Percentiles rank a stretch among this genome's conserved stretches.
phyloP scores from a whole-genome alignment of 768 basidiomycete genomes.

The Tephrocybe sp. region DNA sequence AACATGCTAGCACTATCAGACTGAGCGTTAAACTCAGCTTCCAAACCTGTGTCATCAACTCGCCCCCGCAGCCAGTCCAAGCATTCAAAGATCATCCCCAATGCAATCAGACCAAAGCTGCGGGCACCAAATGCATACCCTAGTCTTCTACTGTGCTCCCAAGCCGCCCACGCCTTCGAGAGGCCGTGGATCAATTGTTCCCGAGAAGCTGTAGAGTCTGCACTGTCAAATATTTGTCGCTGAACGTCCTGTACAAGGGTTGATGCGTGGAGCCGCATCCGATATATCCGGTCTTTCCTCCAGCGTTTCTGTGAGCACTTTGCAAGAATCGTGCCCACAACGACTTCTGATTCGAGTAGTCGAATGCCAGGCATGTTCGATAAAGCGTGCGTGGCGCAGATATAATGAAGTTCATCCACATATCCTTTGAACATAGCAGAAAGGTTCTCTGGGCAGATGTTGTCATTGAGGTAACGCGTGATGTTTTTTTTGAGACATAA shows the following conservation, averaged over 20 bases:
- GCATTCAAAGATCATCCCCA: conserved; percentile 59
- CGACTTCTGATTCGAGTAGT: conserved; percentile 72
- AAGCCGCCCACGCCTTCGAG: conserved; percentile 61
- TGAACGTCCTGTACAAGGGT: conserved; percentile 54
- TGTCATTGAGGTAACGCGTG: conserved; percentile 26
- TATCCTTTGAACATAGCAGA: conserved; percentile 51
- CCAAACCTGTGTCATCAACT: neutral
- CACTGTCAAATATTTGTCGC: conserved; percentile 31
- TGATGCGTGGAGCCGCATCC: conserved; percentile 60
- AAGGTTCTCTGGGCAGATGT: conserved; percentile 27
- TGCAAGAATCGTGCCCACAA: conserved; percentile 72
- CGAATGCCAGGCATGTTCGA: conserved; percentile 53
- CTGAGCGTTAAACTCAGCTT: neutral
- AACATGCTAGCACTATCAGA: too few relatives aligned
- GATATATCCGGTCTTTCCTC: conserved; percentile 56
- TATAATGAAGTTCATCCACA: conserved; percentile 66
- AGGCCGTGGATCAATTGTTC: conserved; percentile 40
- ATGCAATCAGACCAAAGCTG: conserved; percentile 69
- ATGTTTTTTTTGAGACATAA: conserved; percentile 30
- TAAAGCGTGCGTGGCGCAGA: conserved; percentile 66
- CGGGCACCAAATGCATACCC: conserved; percentile 46
- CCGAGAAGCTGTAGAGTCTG: conserved; percentile 23
- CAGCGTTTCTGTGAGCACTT: conserved; percentile 64
- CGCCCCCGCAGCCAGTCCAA: conserved; percentile 34
- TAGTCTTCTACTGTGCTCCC: conserved; percentile 53